Evolutionary conservation across 345 rosid genomes (phyloP).

Genomic region (Stellera chamaejasme): DNA sequence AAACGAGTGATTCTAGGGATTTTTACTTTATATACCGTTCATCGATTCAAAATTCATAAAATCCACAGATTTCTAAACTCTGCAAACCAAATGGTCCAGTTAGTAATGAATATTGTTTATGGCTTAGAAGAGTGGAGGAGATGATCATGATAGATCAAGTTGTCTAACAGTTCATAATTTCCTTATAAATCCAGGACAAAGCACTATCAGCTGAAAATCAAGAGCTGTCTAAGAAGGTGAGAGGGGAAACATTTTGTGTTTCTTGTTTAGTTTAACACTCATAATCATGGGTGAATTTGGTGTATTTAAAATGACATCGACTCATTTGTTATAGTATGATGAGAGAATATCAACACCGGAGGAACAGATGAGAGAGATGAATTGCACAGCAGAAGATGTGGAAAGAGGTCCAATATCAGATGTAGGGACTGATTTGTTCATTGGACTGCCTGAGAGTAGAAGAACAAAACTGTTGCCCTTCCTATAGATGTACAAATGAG

Average conservation of each 20-base stretch:
- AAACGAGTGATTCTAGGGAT: too few relatives aligned
- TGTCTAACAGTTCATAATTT: not conserved
- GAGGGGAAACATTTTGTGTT: not conserved
- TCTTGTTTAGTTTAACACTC: too few relatives aligned
- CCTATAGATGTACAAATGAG: not conserved
- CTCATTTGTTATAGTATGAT: constrained; percentile 31
- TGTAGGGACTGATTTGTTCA: constrained; percentile 84
- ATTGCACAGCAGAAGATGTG: constrained; percentile 5
- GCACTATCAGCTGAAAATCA: constrained; percentile 50
- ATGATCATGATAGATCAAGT: too few relatives aligned
- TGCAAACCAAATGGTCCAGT: too few relatives aligned
- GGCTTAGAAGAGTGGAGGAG: too few relatives aligned
- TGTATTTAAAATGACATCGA: not conserved
- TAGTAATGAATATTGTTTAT: too few relatives aligned
- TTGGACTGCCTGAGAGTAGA: constrained; percentile 46
- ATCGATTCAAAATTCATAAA: too few relatives aligned
- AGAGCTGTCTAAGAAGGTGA: constrained; percentile 50
- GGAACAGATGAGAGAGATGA: constrained; percentile 16
- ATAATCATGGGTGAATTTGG: too few relatives aligned
- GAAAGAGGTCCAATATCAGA: constrained; percentile 55
- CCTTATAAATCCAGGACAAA: constrained; percentile 39
- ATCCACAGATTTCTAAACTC: too few relatives aligned
- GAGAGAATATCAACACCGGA: constrained; percentile 12
- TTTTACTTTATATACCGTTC: too few relatives aligned
- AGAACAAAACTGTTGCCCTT: constrained; percentile 3